phyloP scores from a whole-genome alignment of 192 early-diverging fungal genomes.

The Coemansia sp. region DNA sequence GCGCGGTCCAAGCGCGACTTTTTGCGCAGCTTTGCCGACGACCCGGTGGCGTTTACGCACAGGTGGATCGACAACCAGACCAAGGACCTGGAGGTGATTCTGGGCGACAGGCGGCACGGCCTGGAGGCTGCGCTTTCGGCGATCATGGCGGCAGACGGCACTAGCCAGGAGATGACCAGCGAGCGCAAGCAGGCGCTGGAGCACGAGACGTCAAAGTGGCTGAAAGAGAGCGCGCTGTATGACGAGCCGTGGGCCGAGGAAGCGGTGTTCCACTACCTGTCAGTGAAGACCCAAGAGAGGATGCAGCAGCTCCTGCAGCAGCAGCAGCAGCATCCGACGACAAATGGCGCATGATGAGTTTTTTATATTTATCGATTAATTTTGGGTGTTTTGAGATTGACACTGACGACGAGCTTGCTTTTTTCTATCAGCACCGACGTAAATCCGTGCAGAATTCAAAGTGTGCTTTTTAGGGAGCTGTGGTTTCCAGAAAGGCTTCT shows the following conservation, averaged over 20 bases:
- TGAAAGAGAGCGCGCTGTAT: conserved; percentile 52
- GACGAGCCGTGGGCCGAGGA: conserved; percentile 75
- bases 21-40: conserved; percentile 79
- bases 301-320: conserved; percentile 53
- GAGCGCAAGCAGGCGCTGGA: conserved; percentile 36
- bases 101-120: conserved; percentile 47
- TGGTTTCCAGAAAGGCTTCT: no score
- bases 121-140: conserved; percentile 48
- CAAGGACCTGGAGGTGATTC: conserved; percentile 82
- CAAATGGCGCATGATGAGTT: conserved; percentile 2
- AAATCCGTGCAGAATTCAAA: no score
- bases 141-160: conserved; percentile 42
- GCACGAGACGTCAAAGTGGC: conserved; percentile 44
- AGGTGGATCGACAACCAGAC: conserved; percentile 92
- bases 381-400: background rate
- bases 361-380: background rate
- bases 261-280: conserved; percentile 88
- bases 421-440: no score
- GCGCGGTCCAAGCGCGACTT: conserved; percentile 92
- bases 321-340: conserved; percentile 32
- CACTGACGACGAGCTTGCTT: no score
- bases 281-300: conserved; percentile 60
- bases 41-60: conserved; percentile 88
- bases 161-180: conserved; percentile 24
- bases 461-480: background rate